Evolutionary conservation across 2,329 filamentous ascomycete genomes (phyloP), one percentile per base, ranked within the genome.

Genomic region (Colletotrichum filicis): DNA sequence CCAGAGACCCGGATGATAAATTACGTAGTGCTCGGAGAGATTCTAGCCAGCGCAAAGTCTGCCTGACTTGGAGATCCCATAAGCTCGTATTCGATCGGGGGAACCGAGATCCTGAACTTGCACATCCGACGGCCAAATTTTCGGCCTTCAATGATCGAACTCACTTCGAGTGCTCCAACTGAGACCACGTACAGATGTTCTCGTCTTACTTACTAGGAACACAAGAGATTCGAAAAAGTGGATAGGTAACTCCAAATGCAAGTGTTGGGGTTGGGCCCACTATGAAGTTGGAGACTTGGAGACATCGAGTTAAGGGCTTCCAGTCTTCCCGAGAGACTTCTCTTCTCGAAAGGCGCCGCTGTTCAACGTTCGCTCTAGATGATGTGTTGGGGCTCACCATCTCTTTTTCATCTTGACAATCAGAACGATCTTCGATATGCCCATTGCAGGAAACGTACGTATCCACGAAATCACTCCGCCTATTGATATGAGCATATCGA

Each of bases 401-500:
- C 12, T 14, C 12, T 37, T 37, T 37, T 37, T 5, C 11, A 37
- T 37, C 1, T 37, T 37, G 11, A 37, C 11, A 14, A 37, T 37
- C 12, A 12, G 35, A 37, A 14, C 14, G 4, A 37, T 0, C 8
- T 91, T 92, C 83, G 77, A 91, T 67, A 90, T 89, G 76, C 88
- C 86, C 42, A 91, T 88, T 89, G 90, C 88, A 0, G 83, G 86
- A 28, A 81, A 83, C 24, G 79, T 82, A 0, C 79, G 81, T 4
- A 82, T 89, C 59, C 86, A 87, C 74, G 90, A 87, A 84, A 87
- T 88, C 66, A 87, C 84, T 3, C 87, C 87, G 4, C 88, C 87
- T 8, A 85, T 90, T 22, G 89, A 88, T 72, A 89, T 90, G 77
- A 81, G 90, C 4, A 82, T 87, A 0, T 91, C 92, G 76, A 88